Evolutionary conservation across 495 filamentous ascomycete species (phyloP).

Genomic region (Amorphotheca resinae): DNA sequence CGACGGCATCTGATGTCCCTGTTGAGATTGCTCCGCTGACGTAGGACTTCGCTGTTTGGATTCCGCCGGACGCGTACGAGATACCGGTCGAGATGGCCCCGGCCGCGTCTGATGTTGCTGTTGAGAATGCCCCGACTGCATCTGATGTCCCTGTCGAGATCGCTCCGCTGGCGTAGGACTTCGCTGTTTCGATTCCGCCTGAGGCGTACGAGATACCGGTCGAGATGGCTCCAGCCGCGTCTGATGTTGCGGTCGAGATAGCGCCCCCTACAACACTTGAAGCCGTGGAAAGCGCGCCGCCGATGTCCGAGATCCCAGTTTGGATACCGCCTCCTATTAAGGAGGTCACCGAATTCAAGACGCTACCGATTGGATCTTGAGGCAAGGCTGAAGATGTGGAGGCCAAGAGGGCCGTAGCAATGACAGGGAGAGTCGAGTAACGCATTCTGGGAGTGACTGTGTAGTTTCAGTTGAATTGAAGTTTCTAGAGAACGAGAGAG

Average conservation of each 20-base stretch:
- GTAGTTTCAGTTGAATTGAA: background rate
- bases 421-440: slow-evolving; percentile 15
- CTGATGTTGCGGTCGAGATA: slow-evolving; percentile 1
- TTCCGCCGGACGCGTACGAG: background rate
- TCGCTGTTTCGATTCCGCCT: background rate
- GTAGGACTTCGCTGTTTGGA: background rate
- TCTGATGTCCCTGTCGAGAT: background rate
- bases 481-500: background rate
- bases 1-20: background rate
- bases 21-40: slow-evolving; percentile 1
- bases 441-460: slow-evolving; percentile 5
- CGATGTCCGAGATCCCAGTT: background rate
- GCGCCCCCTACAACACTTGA: background rate
- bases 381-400: slow-evolving; percentile 4
- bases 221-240: background rate
- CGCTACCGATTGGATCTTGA: background rate
- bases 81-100: slow-evolving; percentile 3
- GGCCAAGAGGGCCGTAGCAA: slow-evolving; percentile 10
- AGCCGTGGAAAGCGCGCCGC: background rate
- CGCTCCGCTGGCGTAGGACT: background rate
- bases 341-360: background rate
- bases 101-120: background rate
- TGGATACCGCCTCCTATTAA: background rate
- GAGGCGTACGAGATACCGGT: background rate
- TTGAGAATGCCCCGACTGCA: background rate